Conservation (phyloP, 331 rosid species). For the Malus hybrid region DNA sequence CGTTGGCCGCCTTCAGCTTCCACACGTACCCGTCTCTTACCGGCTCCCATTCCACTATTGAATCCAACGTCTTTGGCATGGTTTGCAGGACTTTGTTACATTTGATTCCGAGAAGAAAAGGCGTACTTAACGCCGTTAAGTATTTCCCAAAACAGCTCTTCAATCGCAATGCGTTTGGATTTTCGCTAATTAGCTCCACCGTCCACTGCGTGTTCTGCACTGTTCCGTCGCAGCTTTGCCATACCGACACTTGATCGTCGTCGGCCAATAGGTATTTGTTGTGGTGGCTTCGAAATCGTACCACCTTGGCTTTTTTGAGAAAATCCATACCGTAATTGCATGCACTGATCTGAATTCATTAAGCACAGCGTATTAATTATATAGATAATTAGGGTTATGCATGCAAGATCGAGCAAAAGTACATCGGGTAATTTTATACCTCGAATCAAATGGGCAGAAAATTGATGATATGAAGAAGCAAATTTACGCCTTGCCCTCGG, state of each 20-base stretch:
- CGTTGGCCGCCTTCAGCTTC: conserved; percentile 18
- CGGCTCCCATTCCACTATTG: conserved; percentile 30
- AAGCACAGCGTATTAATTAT: background rate
- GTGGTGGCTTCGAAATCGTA: conserved; percentile 32
- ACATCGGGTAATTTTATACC: background rate
- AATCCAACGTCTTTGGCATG: background rate
- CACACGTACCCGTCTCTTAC: conserved; percentile 23
- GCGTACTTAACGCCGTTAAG: conserved; percentile 21
- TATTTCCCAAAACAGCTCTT: conserved; percentile 31
- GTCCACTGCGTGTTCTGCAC: conserved; percentile 16
- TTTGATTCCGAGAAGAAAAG: conserved; percentile 16
- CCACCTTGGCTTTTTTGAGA: conserved; percentile 17
- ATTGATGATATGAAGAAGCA: too few relatives aligned
- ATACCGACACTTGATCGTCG: conserved; percentile 21
- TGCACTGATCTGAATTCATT: background rate
- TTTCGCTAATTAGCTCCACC: conserved; percentile 21
- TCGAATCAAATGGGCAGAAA: too few relatives aligned
- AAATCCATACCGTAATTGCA: conserved; percentile 23
- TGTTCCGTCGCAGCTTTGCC: conserved; percentile 13
- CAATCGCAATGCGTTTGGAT: conserved; percentile 19
- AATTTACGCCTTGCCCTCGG: background rate
- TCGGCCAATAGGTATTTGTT: conserved; percentile 25
- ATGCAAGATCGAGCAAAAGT: background rate
- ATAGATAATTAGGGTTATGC: background rate
- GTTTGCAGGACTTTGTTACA: conserved; percentile 25